These are phyloP conservation scores for Kockovaella imperatae DNA, from an alignment of 768 basidiomycete species.

Conservation along the genomic window DNA sequence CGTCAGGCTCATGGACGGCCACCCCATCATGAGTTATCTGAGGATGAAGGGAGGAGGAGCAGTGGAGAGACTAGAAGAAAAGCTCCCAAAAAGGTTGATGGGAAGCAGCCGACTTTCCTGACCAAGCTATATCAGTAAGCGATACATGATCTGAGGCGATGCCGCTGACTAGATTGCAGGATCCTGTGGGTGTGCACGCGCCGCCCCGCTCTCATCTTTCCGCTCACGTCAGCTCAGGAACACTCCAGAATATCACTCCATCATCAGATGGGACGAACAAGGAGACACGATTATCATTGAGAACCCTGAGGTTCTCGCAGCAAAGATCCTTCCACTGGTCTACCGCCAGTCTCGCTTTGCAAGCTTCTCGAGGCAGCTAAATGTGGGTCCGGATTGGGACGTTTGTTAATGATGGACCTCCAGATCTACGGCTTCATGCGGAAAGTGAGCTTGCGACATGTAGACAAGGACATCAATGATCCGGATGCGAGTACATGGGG, in stretches of 20 bases:
- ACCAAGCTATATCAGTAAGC: slow-evolving; percentile 93
- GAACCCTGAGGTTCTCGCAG: slow-evolving; percentile 82
- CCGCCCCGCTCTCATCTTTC: slow-evolving; percentile 6
- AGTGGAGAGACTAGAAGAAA: slow-evolving; percentile 7
- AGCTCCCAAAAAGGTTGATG: slow-evolving; percentile 54
- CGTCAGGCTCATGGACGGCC: too few relatives aligned
- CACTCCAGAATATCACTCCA: slow-evolving; percentile 85
- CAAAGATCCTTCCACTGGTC: slow-evolving; percentile 85
- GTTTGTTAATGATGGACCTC: slow-evolving; percentile 14
- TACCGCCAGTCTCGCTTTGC: slow-evolving; percentile 96
- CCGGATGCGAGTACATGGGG: slow-evolving; percentile 96
- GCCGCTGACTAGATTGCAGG: slow-evolving; percentile 15
- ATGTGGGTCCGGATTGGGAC: slow-evolving; percentile 53
- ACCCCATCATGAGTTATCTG: not conserved
- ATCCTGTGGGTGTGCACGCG: slow-evolving; percentile 17
- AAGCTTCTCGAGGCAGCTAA: slow-evolving; percentile 93
- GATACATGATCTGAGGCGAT: not conserved
- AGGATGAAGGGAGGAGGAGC: not conserved
- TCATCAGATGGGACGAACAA: slow-evolving; percentile 92
- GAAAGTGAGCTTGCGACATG: slow-evolving; percentile 77
- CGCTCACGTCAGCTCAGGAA: slow-evolving; percentile 52
- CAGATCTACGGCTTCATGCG: slow-evolving; percentile 99
- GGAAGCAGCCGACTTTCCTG: slow-evolving; percentile 88
- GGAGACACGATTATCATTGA: slow-evolving; percentile 95
- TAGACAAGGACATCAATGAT: slow-evolving; percentile 89